A percentile compares a stretch with the other conserved stretches of the same genome.
phyloP scores from a whole-genome alignment of 2,329 filamentous ascomycete genomes.

The Teratosphaeria zuluensis region DNA sequence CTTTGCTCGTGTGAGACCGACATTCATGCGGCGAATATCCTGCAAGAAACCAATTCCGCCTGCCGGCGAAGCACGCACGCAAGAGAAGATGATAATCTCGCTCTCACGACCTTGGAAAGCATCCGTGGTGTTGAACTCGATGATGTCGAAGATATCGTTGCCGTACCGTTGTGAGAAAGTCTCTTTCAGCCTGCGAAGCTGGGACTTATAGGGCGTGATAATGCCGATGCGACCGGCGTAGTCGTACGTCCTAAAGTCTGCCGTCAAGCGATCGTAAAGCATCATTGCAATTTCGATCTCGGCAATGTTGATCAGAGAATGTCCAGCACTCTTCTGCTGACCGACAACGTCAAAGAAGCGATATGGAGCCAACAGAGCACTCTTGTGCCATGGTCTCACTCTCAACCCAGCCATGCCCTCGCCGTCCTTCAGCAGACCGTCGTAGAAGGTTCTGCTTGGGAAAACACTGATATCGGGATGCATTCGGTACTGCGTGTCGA shows the following conservation, averaged over 20 bases:
- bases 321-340: conserved; percentile 74
- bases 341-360: conserved; percentile 96
- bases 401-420: conserved; percentile 70
- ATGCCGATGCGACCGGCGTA: conserved; percentile 77
- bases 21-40: conserved; percentile 98
- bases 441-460: conserved; percentile 86
- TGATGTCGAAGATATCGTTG: conserved; percentile 60
- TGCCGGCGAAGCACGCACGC: conserved; percentile 82
- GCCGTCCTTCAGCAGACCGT: conserved; percentile 76
- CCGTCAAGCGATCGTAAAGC: conserved; percentile 68
- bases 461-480: conserved; percentile 92
- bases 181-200: conserved; percentile 67
- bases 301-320: conserved; percentile 80
- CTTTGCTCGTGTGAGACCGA: conserved; percentile 91
- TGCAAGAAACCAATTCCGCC: conserved; percentile 98
- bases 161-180: conserved; percentile 68
- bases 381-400: conserved; percentile 74
- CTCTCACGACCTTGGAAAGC: conserved; percentile 95
- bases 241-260: conserved; percentile 48
- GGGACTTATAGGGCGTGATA: conserved; percentile 96
- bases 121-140: conserved; percentile 98
- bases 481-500: conserved; percentile 99
- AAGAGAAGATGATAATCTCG: conserved; percentile 98
- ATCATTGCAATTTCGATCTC: conserved; percentile 81
- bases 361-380: conserved; percentile 75